Base-by-base conservation (phyloP, 192 early-diverging fungal species). In the Podila epigama region DNA sequence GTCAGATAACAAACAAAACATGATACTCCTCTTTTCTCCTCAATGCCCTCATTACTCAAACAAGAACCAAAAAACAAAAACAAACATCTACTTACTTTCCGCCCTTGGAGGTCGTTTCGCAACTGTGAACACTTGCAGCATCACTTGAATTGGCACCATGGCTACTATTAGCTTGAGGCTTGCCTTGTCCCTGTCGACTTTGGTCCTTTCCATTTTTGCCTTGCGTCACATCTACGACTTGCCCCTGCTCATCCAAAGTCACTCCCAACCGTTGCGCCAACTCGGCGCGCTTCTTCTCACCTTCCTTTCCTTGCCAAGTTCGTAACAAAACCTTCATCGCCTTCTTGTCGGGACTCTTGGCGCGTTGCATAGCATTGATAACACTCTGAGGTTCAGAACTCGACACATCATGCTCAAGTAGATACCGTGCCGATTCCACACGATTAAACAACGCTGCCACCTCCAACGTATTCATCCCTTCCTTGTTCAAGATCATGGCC, bases 391-490 rank as follows among this genome's bases (percentile, higher is more conserved):
- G 52, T 28, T 53, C 51, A 2, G 51, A 65, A 8, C 50, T 53
- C 28, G 36, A 40, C 22, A 55, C 28, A 13, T 65, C 63, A 37
- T 65, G 54, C 63, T 65, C 63, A n/a, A 65, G 18, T 39, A 65
- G 20, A 28, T 55, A 56, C 28, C 36, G 22, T 12, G 52, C 63
- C 51, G 51, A 53, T 20, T 65, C 63, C 8, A 65, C 15, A 34
- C 42, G 37, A 39, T 65, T 65, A 39, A 65, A 65, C 52, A 65
- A 28, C 1, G 52, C 63, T 6, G 51, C 63, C 0, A 65, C 63
- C 36, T 65, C 63, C 34, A 65, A 25, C 0, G 63, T 55, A 28
- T 65, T 65, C 63, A 65, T 65, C 8, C 63, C 63, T 16, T 65
- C 63, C 29, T 65, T 65, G 52, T 65, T 65, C 16, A 51, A 36